Conservation (phyloP, 129 eudicot species). For the Ambrosia trifida region DNA sequence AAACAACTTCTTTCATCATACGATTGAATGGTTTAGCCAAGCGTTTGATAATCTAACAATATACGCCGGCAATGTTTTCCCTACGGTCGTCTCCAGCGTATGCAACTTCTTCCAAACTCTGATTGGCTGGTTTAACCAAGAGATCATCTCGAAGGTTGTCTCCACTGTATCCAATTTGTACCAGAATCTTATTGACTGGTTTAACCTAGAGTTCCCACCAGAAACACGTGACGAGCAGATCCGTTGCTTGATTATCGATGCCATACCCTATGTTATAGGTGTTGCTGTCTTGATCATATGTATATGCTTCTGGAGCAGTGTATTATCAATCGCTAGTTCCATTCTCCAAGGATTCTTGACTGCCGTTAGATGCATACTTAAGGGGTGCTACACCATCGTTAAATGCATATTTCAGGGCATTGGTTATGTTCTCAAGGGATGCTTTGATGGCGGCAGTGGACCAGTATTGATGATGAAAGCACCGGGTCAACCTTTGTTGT, state of each 20-base stretch:
- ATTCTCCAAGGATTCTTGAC: too few species aligned
- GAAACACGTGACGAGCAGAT: conserved; percentile 43
- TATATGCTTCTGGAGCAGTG: conserved; percentile 35
- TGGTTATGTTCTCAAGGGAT: too few species aligned
- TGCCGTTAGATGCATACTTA: too few species aligned
- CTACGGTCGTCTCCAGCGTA: too few species aligned
- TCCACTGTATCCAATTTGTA: conserved; percentile 18
- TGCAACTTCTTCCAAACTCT: too few species aligned
- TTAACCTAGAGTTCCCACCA: conserved; percentile 50
- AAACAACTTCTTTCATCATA: too few species aligned
- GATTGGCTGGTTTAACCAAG: not conserved
- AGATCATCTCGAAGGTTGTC: conserved; percentile 15
- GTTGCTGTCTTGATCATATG: conserved; percentile 29
- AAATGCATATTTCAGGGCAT: too few species aligned
- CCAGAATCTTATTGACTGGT: not conserved
- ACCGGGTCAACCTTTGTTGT: conserved; percentile 31
- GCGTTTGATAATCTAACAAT: too few species aligned
- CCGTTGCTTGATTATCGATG: conserved; percentile 31
- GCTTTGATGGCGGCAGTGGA: not conserved
- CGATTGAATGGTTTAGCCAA: too few species aligned
- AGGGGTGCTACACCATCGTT: too few species aligned
- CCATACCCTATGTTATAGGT: conserved; percentile 39
- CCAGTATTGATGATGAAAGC: conserved; percentile 36
- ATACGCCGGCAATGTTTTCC: too few species aligned
- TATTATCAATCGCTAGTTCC: not conserved